Percentiles rank a stretch among this genome's conserved stretches.
Evolutionary conservation across 805 yeast species (phyloP).

Genomic region (Starmerella sirachaensis): DNA sequence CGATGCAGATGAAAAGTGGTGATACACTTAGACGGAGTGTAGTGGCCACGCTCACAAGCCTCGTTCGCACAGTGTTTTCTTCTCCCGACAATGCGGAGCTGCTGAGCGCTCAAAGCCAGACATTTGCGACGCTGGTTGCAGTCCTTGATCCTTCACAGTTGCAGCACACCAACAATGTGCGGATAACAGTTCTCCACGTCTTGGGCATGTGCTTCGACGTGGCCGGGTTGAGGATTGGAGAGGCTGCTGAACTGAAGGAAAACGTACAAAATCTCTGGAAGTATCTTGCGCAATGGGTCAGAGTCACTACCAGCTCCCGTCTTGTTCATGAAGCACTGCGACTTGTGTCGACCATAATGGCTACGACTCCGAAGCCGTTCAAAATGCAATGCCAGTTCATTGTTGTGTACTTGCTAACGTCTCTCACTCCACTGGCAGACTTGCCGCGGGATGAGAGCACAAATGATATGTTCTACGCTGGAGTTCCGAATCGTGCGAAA

Average conservation of each 20-base stretch:
- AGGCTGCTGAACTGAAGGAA: slow-evolving; percentile 53
- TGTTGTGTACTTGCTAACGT: slow-evolving; percentile 30
- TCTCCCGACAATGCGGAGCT: slow-evolving; percentile 33
- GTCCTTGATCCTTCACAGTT: slow-evolving; percentile 74
- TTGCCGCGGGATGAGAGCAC: slow-evolving; percentile 31
- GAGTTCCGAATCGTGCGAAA: slow-evolving; percentile 31
- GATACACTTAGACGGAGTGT: slow-evolving; percentile 84
- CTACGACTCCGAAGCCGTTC: slow-evolving; percentile 51
- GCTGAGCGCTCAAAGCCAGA: slow-evolving; percentile 1
- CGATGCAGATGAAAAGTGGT: slow-evolving; percentile 82
- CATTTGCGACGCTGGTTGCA: slow-evolving; percentile 41
- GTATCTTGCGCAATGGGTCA: slow-evolving; percentile 66
- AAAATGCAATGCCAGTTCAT: slow-evolving; percentile 66
- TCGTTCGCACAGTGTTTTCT: slow-evolving; percentile 16
- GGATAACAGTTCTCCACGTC: slow-evolving; percentile 68
- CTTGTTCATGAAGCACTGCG: slow-evolving; percentile 66
- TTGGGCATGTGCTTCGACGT: slow-evolving; percentile 73
- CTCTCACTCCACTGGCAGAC: slow-evolving; percentile 29
- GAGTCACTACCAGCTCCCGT: slow-evolving; percentile 53
- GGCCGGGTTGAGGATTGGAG: slow-evolving; percentile 50
- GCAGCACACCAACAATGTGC: slow-evolving; percentile 46
- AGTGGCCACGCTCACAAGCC: slow-evolving; percentile 28
- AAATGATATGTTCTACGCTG: slow-evolving; percentile 31
- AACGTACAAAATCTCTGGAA: slow-evolving; percentile 72
- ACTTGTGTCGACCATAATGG: slow-evolving; percentile 57